Conservation (phyloP, 805 yeast genomes). For the Hagleromyces aurorensis region DNA sequence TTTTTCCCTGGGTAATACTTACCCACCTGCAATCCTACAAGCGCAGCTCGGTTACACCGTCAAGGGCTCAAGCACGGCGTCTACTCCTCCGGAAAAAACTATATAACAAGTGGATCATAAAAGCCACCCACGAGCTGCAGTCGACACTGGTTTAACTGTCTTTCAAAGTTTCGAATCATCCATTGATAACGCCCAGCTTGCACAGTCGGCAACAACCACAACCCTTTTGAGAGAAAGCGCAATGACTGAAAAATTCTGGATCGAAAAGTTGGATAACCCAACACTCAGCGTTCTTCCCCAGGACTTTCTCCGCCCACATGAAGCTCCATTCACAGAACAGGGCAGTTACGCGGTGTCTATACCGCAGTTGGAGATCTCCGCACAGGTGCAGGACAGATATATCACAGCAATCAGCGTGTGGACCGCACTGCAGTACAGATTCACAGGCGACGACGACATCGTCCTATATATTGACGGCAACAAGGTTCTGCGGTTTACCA, state of each 20-base stretch:
- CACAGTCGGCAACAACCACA: too few relatives aligned
- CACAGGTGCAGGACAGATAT: conserved; percentile 33
- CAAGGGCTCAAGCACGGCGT: too few relatives aligned
- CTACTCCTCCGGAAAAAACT: too few relatives aligned
- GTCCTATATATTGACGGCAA: conserved; percentile 49
- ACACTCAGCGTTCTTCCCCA: conserved; percentile 84
- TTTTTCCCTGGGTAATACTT: too few relatives aligned
- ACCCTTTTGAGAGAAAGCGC: too few relatives aligned
- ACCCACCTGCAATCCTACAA: too few relatives aligned
- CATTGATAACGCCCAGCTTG: too few relatives aligned
- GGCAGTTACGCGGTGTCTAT: conserved; percentile 32
- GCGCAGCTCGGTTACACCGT: too few relatives aligned
- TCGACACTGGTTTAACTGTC: too few relatives aligned
- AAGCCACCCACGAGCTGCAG: too few relatives aligned
- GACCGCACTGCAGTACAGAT: conserved; percentile 62
- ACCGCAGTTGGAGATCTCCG: conserved; percentile 25
- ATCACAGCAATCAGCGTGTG: conserved; percentile 54
- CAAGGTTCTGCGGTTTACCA: conserved; percentile 50
- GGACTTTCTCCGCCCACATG: conserved; percentile 73
- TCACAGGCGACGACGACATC: conserved; percentile 92
- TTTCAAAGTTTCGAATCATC: too few relatives aligned
- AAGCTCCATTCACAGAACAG: conserved; percentile 61
- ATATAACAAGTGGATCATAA: too few relatives aligned
- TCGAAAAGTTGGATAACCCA: conserved; percentile 58
- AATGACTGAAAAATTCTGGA: conserved; percentile 40